Percentiles rank a stretch among this genome's conserved stretches.
Conservation (phyloP, 164 flowering plant species). For the Vitis rotundifolia region DNA sequence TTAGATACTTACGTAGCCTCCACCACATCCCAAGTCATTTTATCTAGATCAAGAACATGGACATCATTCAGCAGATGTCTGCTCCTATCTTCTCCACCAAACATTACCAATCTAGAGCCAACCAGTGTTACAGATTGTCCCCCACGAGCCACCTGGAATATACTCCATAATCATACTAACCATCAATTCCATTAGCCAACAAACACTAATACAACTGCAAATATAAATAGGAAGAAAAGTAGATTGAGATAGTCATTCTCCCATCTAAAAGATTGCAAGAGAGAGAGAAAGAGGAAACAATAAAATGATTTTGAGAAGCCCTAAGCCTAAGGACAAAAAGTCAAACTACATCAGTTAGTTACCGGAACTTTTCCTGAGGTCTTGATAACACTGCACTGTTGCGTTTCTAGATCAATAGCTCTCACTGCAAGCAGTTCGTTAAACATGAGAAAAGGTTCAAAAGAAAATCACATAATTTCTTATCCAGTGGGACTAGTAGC, state of each 20-base stretch:
- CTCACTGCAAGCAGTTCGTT: conserved; percentile 54
- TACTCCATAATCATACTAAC: conserved; percentile 2
- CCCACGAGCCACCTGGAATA: conserved; percentile 76
- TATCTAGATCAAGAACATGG: conserved; percentile 75
- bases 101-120: conserved; percentile 76
- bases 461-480: not conserved
- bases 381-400: conserved; percentile 51
- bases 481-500: not conserved
- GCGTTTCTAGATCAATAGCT: conserved; percentile 67
- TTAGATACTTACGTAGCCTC: conserved; percentile 52
- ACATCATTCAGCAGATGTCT: conserved; percentile 75
- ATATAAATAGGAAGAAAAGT: too few relatives aligned
- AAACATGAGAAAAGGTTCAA: conserved; percentile 11
- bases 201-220: not conserved
- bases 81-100: conserved; percentile 85
- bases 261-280: too few relatives aligned
- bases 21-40: conserved; percentile 69
- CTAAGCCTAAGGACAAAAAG: not conserved
- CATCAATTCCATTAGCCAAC: not conserved
- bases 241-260: too few relatives aligned
- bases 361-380: conserved; percentile 86
- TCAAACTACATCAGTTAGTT: conserved; percentile 13
- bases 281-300: not conserved
- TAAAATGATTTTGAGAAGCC: not conserved
- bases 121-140: conserved; percentile 80